These are phyloP conservation scores for Tephrocybe sp. DNA, from an alignment of 768 basidiomycete genomes.

Conservation along the genomic window DNA sequence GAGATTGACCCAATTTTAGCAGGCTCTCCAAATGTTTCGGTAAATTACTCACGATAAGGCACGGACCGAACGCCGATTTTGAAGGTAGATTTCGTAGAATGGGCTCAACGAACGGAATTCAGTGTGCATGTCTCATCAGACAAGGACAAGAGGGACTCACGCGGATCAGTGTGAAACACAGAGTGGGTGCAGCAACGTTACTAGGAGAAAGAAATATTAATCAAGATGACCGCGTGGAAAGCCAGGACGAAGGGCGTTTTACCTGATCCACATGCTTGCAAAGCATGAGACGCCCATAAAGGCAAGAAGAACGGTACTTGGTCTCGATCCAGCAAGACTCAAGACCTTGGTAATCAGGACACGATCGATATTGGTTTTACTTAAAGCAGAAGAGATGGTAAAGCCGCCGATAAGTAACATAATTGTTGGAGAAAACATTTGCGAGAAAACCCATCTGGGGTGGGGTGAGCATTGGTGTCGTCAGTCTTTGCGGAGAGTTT, in stretches of 20 bases:
- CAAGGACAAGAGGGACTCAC: constrained; percentile 43
- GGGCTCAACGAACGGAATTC: constrained; percentile 52
- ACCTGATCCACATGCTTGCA: constrained; percentile 99
- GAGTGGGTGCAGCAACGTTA: constrained; percentile 96
- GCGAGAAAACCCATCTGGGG: constrained; percentile 81
- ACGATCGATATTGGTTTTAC: constrained; percentile 93
- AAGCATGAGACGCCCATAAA: constrained; percentile 98
- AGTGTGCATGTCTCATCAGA: background rate
- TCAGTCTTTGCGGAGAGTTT: background rate
- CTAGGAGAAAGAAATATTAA: constrained; percentile 35
- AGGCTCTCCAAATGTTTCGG: background rate
- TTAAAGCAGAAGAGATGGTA: constrained; percentile 94
- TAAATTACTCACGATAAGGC: constrained; percentile 73
- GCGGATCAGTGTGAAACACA: constrained; percentile 94
- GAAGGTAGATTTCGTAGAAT: constrained; percentile 90
- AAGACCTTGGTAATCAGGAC: constrained; percentile 90
- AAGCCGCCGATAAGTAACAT: constrained; percentile 98
- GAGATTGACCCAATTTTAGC: background rate
- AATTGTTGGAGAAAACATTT: constrained; percentile 97
- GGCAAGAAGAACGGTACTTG: constrained; percentile 83
- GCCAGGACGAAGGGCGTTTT: constrained; percentile 11
- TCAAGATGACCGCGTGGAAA: background rate
- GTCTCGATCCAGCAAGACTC: constrained; percentile 85
- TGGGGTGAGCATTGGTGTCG: background rate
- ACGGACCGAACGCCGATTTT: constrained; percentile 83